Evolutionary conservation across 345 rosid species (phyloP).

Genomic region (Noccaea caerulescens): DNA sequence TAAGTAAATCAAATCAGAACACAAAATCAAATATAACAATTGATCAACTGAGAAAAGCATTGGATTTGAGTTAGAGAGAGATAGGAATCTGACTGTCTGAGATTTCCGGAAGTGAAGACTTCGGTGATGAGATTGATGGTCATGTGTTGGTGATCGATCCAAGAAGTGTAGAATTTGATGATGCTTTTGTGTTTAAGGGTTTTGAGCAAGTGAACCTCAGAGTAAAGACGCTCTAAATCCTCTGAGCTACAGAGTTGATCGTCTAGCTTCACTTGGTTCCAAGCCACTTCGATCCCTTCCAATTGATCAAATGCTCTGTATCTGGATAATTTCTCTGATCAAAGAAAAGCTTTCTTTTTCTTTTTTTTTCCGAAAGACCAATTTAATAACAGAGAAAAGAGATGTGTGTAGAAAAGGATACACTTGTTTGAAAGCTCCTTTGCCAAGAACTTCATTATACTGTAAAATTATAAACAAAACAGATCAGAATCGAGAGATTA

Average conservation of each 20-base stretch:
- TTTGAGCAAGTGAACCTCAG: conserved; percentile 91
- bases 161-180: conserved; percentile 77
- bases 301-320: conserved; percentile 91
- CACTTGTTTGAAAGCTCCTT: conserved; percentile 99
- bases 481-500: conserved; percentile 1
- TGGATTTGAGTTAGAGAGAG: conserved; percentile 9
- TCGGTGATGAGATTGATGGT: conserved; percentile 93
- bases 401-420: conserved; percentile 81
- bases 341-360: conserved; percentile 44
- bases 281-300: conserved; percentile 97
- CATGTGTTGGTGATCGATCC: conserved; percentile 80
- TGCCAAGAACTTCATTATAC: conserved; percentile 91
- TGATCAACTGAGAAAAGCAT: neutral
- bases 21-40: neutral
- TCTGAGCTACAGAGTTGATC: conserved; percentile 72
- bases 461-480: conserved; percentile 44
- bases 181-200: conserved; percentile 92
- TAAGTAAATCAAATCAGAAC: neutral
- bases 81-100: conserved; percentile 67
- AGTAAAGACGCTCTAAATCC: conserved; percentile 82
- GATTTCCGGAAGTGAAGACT: conserved; percentile 90
- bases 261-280: conserved; percentile 86
- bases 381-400: neutral
- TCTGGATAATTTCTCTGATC: conserved; percentile 54
- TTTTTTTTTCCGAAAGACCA: conserved; percentile 1